A percentile compares a stretch with the other conserved stretches of the same genome.
Evolutionary conservation across 2,329 filamentous ascomycete genomes (phyloP).

Genomic region (Claviceps africana): DNA sequence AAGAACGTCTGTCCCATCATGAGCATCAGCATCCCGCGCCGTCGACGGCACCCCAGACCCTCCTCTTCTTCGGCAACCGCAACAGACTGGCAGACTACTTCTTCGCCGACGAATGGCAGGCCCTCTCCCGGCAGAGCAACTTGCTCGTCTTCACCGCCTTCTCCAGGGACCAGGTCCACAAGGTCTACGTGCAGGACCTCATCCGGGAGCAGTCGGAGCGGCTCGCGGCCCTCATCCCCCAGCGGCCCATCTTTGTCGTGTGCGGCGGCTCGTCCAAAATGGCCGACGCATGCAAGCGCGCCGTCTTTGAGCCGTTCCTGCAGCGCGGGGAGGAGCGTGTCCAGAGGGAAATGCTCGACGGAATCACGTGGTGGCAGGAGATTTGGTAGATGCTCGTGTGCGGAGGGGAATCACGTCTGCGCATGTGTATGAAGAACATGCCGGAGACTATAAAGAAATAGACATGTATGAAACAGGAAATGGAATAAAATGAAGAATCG

Average conservation of each 20-base stretch:
- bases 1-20: conserved; percentile 42
- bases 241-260: conserved; percentile 33
- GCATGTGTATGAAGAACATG: too few species aligned
- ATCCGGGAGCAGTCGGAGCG: conserved; percentile 28
- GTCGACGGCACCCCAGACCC: conserved; percentile 20
- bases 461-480: too few species aligned
- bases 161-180: conserved; percentile 32
- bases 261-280: conserved; percentile 46
- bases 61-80: conserved; percentile 77
- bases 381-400: conserved; percentile 32
- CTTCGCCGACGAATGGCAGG: conserved; percentile 63
- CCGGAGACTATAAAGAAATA: too few species aligned
- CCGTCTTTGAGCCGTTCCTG: conserved; percentile 35
- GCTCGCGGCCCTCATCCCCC: conserved; percentile 20
- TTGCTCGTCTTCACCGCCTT: conserved; percentile 29
- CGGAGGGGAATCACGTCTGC: too few species aligned
- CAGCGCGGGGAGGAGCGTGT: conserved; percentile 22
- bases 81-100: conserved; percentile 65
- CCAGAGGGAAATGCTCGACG: conserved; percentile 24
- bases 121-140: conserved; percentile 10
- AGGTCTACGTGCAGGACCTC: conserved; percentile 43
- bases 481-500: too few species aligned
- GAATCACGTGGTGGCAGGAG: conserved; percentile 40
- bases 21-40: background rate
- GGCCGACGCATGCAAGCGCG: conserved; percentile 39